Evolutionary conservation across 2,329 filamentous ascomycete genomes (phyloP).

Genomic region (Sordariomycetes sp.): DNA sequence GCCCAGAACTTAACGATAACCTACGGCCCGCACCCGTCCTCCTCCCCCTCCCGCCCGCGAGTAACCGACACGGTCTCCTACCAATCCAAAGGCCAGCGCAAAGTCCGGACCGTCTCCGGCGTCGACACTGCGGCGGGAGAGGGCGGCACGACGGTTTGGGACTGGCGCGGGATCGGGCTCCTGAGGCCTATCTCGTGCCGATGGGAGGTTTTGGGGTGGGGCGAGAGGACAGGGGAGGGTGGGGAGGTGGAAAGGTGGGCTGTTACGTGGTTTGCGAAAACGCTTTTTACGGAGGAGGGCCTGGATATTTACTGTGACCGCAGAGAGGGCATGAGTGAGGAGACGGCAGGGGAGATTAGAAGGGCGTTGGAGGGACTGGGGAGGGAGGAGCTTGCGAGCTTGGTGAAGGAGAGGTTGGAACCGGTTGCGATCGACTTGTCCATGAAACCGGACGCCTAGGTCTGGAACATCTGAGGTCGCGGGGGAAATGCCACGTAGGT

Average conservation of each 20-base stretch:
- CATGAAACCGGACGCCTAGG: background rate
- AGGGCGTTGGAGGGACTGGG: slow-evolving; percentile 33
- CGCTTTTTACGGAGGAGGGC: slow-evolving; percentile 70
- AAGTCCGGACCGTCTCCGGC: slow-evolving; percentile 48
- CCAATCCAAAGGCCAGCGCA: slow-evolving; percentile 34
- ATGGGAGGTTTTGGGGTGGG: slow-evolving; percentile 75
- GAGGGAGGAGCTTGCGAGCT: background rate
- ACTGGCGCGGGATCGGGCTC: slow-evolving; percentile 69
- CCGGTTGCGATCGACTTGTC: slow-evolving; percentile 3
- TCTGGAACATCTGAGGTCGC: background rate
- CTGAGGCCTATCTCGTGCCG: slow-evolving; percentile 58
- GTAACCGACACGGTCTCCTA: slow-evolving; percentile 66
- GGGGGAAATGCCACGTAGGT: background rate
- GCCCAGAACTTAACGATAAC: slow-evolving; percentile 71
- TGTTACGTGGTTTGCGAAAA: slow-evolving; percentile 76
- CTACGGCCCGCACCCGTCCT: slow-evolving; percentile 42
- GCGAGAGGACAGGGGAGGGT: slow-evolving; percentile 31
- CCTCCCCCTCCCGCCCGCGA: slow-evolving; percentile 24
- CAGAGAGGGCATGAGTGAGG: slow-evolving; percentile 43
- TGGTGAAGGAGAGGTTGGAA: background rate
- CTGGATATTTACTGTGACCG: slow-evolving; percentile 64
- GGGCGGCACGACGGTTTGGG: slow-evolving; percentile 35
- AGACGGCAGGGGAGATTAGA: slow-evolving; percentile 42
- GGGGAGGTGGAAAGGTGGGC: slow-evolving; percentile 48
- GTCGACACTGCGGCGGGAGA: slow-evolving; percentile 37